Evolutionary conservation across 2,329 filamentous ascomycete species (phyloP), one percentile per base, ranked within the genome.

Genomic region (Aureobasidium musti): DNA sequence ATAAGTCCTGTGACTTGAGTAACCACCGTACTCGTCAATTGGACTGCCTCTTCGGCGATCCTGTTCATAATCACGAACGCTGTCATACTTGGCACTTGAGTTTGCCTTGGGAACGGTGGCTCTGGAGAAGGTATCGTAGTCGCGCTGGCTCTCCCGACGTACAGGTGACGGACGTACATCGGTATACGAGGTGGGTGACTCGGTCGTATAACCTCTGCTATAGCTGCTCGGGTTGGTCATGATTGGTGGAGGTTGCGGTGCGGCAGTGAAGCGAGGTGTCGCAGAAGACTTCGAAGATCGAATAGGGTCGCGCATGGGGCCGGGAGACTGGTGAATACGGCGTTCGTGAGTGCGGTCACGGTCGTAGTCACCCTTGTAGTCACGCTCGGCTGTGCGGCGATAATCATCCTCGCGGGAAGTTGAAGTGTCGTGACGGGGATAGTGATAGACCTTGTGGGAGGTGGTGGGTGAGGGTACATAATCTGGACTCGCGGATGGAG

Each of bases 381-480:
- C 67, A 26, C 63, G 63, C 7, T 67, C 64, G 11, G 35, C 43
- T 21, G 49, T 50, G 11, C 57, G 47, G 50, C 57, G 65, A 59
- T 73, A 72, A n/a, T 76, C 74, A 52, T 76, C 73, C 41, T 76
- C 74, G 4, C 45, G 56, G 8, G 56, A 49, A 2, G 71, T n/a
- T 14, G 56, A 35, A 1, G 72, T 72, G 26, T 75, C 74, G 39
- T 70, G 69, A 33, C 65, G 68, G 41, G 68, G 68, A 61, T 75
- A 76, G 21, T 66, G 68, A 56, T 71, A 73, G n/a, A 68, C 68
- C 23, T 60, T 57, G 30, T 64, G 52, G 3, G 71, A 61, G 8
- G 68, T 64, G 35, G 67, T 65, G n/a, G 54, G 47, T 17, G 47
- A 53, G 17, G 45, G 49, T 2, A 10, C 54, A 28, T 69, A 67